A percentile compares a stretch with the other conserved stretches of the same genome.
Conservation (phyloP, 306 rosid species). For the Cicer chorassanicum region DNA sequence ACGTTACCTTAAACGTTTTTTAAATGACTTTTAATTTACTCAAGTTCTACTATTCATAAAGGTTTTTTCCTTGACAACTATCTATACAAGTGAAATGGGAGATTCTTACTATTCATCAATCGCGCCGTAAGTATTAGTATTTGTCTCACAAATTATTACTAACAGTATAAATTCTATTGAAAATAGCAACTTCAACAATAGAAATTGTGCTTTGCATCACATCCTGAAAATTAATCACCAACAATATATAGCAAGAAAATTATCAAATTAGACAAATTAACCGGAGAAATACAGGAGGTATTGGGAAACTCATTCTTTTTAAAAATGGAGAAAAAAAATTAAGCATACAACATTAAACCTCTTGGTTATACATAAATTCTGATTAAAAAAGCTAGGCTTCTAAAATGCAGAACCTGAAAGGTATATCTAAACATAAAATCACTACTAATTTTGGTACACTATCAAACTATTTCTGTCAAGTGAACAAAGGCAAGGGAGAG, state of each 20-base stretch:
- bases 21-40: too few relatives aligned
- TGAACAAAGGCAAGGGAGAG: constrained; percentile 35
- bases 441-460: constrained; percentile 61
- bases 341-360: constrained; percentile 60
- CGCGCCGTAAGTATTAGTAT: not conserved
- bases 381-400: constrained; percentile 57
- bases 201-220: not conserved
- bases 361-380: constrained; percentile 49
- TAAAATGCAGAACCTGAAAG: constrained; percentile 55
- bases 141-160: not conserved
- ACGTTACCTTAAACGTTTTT: too few relatives aligned
- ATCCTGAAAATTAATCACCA: constrained; percentile 9
- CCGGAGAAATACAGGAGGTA: not conserved
- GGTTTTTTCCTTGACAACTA: too few relatives aligned
- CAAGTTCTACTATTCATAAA: too few relatives aligned
- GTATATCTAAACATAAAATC: constrained; percentile 57
- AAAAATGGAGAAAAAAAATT: constrained; percentile 29
- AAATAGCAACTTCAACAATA: constrained; percentile 7
- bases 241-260: constrained; percentile 14
- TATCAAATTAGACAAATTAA: constrained; percentile 16
- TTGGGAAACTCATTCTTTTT: constrained; percentile 37
- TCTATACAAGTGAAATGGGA: too few relatives aligned
- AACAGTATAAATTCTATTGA: not conserved
- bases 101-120: not conserved
- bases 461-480: constrained; percentile 59